Percentiles rank a stretch among this genome's conserved stretches.
phyloP scores from a whole-genome alignment of 169 alveolate genomes.

The Eimeria tenella region DNA sequence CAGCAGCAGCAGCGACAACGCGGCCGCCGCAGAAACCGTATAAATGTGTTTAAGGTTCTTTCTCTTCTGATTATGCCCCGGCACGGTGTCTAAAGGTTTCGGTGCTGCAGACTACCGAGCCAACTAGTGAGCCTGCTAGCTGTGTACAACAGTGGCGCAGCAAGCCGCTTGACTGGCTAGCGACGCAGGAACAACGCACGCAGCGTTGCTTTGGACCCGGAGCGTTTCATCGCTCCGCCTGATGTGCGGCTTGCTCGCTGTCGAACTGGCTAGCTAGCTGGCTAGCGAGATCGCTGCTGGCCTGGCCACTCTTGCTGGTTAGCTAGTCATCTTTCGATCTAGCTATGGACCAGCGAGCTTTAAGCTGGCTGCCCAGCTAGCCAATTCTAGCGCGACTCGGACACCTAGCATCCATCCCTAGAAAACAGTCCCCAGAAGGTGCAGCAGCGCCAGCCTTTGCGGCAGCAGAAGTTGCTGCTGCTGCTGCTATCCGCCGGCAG shows the following conservation, averaged over 20 bases:
- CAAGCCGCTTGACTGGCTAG: neutral
- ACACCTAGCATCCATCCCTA: neutral
- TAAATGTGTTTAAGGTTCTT: neutral
- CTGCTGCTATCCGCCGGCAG: neutral
- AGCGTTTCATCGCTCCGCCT: too few species aligned
- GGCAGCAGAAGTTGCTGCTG: neutral
- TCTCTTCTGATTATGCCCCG: neutral
- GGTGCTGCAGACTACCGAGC: neutral
- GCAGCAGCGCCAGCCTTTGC: neutral
- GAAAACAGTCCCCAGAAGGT: neutral
- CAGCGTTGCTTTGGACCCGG: too few species aligned
- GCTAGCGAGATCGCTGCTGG: neutral
- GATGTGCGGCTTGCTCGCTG: too few species aligned
- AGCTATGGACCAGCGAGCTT: neutral
- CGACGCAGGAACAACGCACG: neutral
- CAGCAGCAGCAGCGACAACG: conserved; percentile 1
- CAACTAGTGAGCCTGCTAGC: neutral
- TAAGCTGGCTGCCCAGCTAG: neutral
- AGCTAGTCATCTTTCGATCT: neutral
- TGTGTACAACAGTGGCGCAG: neutral
- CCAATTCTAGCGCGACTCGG: neutral
- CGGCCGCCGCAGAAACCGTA: neutral
- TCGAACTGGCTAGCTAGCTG: neutral
- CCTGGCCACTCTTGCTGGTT: neutral
- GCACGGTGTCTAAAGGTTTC: too few species aligned